Evolutionary conservation across 1,139 yeast genomes (phyloP), one percentile per base, ranked within the genome.

Genomic region (Nematodospora anomalae): DNA sequence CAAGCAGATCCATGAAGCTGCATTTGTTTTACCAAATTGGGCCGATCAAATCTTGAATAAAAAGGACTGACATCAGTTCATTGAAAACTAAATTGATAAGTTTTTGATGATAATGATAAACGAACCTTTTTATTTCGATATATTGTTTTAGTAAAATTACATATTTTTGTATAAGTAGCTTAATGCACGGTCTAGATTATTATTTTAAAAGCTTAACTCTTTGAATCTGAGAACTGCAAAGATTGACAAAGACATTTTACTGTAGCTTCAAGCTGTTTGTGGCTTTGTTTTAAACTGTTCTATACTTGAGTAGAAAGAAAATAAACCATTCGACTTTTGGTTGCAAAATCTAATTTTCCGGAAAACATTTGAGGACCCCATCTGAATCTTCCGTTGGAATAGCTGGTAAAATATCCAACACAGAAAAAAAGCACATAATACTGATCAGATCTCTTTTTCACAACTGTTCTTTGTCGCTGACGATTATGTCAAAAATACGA

Each of bases 21-120:
- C 95, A 12, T 89, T 87, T 54, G 86, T 87, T 39, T 74, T 89
- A 58, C 97, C 97, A 51, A 87, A 79, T 50, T 88, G 90, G 80
- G 96, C 94, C 40, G 77, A 74, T 53, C 59, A 59, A 49, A 49
- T 46, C 34, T 62, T 62, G 43, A 62, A 62, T 52, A 50, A 57
- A 42, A 43, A 41, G 33, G 41, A 42, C 30, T 43, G 45, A 43
- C 45, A 30, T 40, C 32, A 32, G 21, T 18, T 12, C 32, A 13
- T 6, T 28, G 21, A 11, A 23, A 9, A 23, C 12, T 23, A 9
- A 23, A 23, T 29, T 20, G 22, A 29, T 29, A 26, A 12, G 4
- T 21, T 29, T 29, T 21, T 29, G 13, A 30, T 30, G 27, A 30
- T 23, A 14, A 30, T 30, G 26, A 30, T 5, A 16, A 16, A 21